These are phyloP conservation scores for Centrapalus pauciflorus DNA, from an alignment of 129 eudicot species.

Conservation along the genomic window DNA sequence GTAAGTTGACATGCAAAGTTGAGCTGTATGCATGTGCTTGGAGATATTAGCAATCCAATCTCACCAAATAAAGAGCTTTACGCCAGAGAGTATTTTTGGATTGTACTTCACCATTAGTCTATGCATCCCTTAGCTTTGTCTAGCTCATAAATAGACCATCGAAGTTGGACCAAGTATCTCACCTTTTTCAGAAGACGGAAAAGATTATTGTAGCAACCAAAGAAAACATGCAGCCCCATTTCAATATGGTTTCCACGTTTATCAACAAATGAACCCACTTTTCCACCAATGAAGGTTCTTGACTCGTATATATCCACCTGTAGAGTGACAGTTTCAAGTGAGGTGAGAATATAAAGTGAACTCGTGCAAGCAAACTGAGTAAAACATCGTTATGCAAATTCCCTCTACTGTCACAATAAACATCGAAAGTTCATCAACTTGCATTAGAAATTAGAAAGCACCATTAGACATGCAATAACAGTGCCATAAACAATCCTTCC, in stretches of 20 bases:
- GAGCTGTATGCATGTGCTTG: neutral
- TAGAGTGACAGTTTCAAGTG: conserved; percentile 5
- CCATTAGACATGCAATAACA: neutral
- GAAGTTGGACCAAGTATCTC: neutral
- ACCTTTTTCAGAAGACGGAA: conserved; percentile 96
- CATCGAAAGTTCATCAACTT: neutral
- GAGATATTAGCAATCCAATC: neutral
- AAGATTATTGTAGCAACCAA: conserved; percentile 97
- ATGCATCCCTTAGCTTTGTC: neutral
- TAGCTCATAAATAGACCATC: neutral
- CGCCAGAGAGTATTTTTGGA: neutral
- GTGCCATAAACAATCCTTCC: neutral
- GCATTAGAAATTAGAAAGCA: neutral
- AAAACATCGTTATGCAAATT: conserved; percentile 1
- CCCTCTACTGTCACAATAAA: neutral
- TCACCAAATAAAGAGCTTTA: neutral
- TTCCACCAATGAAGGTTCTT: conserved; percentile 91
- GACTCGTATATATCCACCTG: conserved; percentile 98
- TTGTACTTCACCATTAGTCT: neutral
- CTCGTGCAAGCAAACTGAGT: neutral
- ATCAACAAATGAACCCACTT: conserved; percentile 96
- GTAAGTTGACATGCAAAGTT: neutral
- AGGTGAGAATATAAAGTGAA: conserved; percentile 9
- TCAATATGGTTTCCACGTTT: conserved; percentile 92
- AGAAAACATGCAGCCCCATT: conserved; percentile 98